Evolutionary conservation across 768 basidiomycete species (phyloP).

Genomic region (Trametes meyenii): DNA sequence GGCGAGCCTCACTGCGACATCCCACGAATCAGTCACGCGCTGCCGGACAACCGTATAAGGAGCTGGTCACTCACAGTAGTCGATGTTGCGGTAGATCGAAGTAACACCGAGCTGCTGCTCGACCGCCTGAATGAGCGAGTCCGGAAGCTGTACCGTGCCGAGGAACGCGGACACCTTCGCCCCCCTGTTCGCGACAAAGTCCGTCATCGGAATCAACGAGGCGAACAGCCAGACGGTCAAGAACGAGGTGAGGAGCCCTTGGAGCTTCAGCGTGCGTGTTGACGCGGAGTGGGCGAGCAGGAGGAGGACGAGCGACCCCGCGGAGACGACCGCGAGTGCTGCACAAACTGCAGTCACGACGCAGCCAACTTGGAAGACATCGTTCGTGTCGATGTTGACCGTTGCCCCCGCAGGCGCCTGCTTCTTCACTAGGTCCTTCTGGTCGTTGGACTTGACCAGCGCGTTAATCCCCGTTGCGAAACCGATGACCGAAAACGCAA

Average conservation of each 20-base stretch:
- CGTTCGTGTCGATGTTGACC: conserved; percentile 41
- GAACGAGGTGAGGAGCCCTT: conserved; percentile 44
- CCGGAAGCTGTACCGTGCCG: conserved; percentile 40
- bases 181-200: conserved; percentile 47
- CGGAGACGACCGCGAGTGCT: conserved; percentile 27
- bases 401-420: conserved; percentile 37
- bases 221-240: conserved; percentile 51
- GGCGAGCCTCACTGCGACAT: conserved; percentile 46
- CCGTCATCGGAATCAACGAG: conserved; percentile 49
- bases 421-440: conserved; percentile 37
- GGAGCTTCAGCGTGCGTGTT: conserved; percentile 38
- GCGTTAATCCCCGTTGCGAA: conserved; percentile 36
- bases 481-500: conserved; percentile 35
- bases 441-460: conserved; percentile 42
- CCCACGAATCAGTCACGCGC: neutral
- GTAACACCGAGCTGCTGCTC: conserved; percentile 44
- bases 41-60: neutral
- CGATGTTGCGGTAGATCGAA: conserved; percentile 46
- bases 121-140: conserved; percentile 38
- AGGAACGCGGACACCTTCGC: conserved; percentile 50
- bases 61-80: conserved; percentile 47
- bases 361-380: conserved; percentile 30
- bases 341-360: conserved; percentile 40
- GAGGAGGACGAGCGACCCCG: conserved; percentile 33
- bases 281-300: conserved; percentile 32